These are phyloP conservation scores for Populus davidiana DNA, from an alignment of 345 rosid species.

Conservation along the genomic window DNA sequence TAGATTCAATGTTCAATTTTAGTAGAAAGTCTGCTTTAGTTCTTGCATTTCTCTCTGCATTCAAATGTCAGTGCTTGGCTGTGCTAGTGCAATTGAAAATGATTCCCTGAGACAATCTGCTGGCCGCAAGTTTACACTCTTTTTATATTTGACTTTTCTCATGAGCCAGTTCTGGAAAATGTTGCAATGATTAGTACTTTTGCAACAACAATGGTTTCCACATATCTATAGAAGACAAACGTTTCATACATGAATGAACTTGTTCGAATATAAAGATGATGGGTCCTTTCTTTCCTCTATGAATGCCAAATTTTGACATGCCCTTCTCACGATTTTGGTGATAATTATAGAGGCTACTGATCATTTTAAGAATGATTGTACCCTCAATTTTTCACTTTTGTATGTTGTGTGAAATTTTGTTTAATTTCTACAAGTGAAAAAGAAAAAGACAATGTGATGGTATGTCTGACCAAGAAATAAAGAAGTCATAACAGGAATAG, in stretches of 20 bases:
- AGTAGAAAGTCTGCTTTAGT: not conserved
- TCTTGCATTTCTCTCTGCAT: not conserved
- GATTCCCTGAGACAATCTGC: not conserved
- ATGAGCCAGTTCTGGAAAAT: too few relatives aligned
- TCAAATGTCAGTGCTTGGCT: not conserved
- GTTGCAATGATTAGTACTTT: too few relatives aligned
- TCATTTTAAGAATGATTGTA: not conserved
- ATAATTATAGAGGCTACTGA: too few relatives aligned
- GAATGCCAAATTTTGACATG: too few relatives aligned
- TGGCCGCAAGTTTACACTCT: too few relatives aligned
- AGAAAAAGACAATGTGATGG: not conserved
- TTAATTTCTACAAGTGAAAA: not conserved
- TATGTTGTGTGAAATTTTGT: not conserved
- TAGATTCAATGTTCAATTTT: not conserved
- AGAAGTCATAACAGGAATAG: not conserved
- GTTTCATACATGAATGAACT: too few relatives aligned
- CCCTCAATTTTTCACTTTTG: not conserved
- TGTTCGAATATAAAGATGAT: too few relatives aligned
- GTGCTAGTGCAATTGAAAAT: constrained; percentile 4
- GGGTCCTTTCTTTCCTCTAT: too few relatives aligned
- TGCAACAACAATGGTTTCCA: too few relatives aligned
- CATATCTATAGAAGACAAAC: too few relatives aligned
- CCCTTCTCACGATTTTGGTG: too few relatives aligned
- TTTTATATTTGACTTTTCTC: too few relatives aligned
- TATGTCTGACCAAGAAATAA: not conserved